phyloP scores from a whole-genome alignment of 164 flowering plant species.

The Dillenia turbinata region DNA sequence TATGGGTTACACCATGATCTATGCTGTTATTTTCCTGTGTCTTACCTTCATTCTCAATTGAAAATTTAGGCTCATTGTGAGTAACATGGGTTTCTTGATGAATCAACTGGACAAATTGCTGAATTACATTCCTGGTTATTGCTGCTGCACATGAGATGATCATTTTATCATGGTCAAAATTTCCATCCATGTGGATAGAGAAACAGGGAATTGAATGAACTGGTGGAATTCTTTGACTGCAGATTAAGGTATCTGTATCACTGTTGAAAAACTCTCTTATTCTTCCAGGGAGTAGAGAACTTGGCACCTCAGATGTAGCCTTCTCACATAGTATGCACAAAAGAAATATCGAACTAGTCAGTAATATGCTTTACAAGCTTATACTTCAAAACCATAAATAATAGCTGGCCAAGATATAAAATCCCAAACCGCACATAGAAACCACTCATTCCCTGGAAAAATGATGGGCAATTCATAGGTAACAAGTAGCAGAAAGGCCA shows the following conservation, averaged over 20 bases:
- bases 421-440: neutral
- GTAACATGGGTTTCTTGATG: slow-evolving; percentile 47
- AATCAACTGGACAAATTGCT: slow-evolving; percentile 57
- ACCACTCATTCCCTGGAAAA: neutral
- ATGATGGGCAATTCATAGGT: neutral
- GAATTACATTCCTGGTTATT: slow-evolving; percentile 51
- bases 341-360: neutral
- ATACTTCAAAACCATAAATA: too few species aligned
- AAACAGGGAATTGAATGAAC: slow-evolving; percentile 52
- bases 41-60: slow-evolving; percentile 14
- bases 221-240: slow-evolving; percentile 15
- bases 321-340: slow-evolving; percentile 24
- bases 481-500: too few species aligned
- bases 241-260: slow-evolving; percentile 19
- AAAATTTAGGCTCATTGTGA: slow-evolving; percentile 14
- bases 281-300: slow-evolving; percentile 43
- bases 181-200: slow-evolving; percentile 49
- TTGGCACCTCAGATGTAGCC: slow-evolving; percentile 88
- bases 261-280: slow-evolving; percentile 59
- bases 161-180: slow-evolving; percentile 48
- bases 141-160: slow-evolving; percentile 49
- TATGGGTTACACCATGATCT: slow-evolving; percentile 17
- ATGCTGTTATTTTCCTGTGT: slow-evolving; percentile 6
- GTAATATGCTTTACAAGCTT: neutral
- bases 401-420: neutral